Base-by-base conservation (phyloP, 805 yeast species). In the Wickerhamiella bombiphila region DNA sequence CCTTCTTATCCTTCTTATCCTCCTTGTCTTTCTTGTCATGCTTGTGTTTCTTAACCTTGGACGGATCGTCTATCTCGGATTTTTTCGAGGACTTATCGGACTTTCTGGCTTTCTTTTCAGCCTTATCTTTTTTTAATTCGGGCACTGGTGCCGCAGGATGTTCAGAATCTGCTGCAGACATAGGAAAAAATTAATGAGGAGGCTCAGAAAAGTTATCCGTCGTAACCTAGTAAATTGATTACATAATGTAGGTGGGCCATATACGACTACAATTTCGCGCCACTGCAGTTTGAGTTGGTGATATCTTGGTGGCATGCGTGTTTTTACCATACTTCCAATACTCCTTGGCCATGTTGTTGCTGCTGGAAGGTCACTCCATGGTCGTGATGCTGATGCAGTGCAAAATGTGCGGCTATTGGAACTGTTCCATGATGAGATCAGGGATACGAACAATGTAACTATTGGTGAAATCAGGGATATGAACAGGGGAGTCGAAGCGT, bases 401-500 rank as follows among this genome's bases (percentile, higher is more conserved):
- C 46, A 42, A 28, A 46, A 46, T 36, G 34, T 36, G 37, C 38
- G 29, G 22, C 44, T 46, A 11, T 39, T 47, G 11, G 26, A 44
- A 39, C 30, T 42, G 7, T 29, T 20, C 5, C 18, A 38, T 6
- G 20, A n/a, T 15, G 29, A n/a, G 24, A 43, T 50, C 29, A 17
- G 37, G 15, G 53, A 50, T 43, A 48, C 52, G 8, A 13, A 35
- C 11, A 37, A 16, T 6, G 5, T 41, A 11, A 51, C 57, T 2
- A 47, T 49, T 26, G 48, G 58, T 5, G 69, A 72, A 42, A 67
- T 76, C 22, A 69, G 74, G 50, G 58, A 55, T 2, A 58, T 73
- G 20, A 77, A 78, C 54, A 36, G 44, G 2, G 55, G 62, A 29
- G 59, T 77, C n/a, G 60, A 77, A 36, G 76, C 78, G 1, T 57